Evolutionary conservation across 2,329 filamentous ascomycete species (phyloP).

Genomic region (Xylariaceae sp.): DNA sequence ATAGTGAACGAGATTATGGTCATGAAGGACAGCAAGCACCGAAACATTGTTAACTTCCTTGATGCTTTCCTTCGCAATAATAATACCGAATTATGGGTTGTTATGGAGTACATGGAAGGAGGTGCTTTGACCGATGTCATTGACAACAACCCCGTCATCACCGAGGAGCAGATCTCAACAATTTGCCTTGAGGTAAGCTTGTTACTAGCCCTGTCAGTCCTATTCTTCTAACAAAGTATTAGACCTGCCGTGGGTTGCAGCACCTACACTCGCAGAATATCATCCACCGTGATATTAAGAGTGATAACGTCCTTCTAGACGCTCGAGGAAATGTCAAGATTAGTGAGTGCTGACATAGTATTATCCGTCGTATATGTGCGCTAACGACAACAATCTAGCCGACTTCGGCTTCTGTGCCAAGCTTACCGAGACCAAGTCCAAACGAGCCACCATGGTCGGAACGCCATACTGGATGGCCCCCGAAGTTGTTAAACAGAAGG

Average conservation of each 20-base stretch:
- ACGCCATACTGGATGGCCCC: slow-evolving; percentile 99
- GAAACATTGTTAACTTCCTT: slow-evolving; percentile 98
- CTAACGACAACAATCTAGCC: slow-evolving; percentile 60
- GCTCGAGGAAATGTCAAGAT: slow-evolving; percentile 97
- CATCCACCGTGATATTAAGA: slow-evolving; percentile 99
- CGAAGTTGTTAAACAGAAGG: slow-evolving; percentile 98
- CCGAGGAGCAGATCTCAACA: slow-evolving; percentile 95
- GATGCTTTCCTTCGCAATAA: slow-evolving; percentile 96
- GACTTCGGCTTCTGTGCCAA: slow-evolving; percentile 99
- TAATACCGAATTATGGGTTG: slow-evolving; percentile 95
- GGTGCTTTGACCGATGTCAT: slow-evolving; percentile 97
- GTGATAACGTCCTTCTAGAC: slow-evolving; percentile 95
- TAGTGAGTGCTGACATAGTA: slow-evolving; percentile 61
- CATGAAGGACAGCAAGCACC: slow-evolving; percentile 98
- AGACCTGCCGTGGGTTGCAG: slow-evolving; percentile 95
- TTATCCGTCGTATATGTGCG: slow-evolving; percentile 6
- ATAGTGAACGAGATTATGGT: slow-evolving; percentile 99
- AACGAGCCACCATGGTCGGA: slow-evolving; percentile 98
- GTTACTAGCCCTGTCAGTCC: not conserved
- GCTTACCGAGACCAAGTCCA: slow-evolving; percentile 93
- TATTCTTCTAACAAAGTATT: slow-evolving; percentile 29
- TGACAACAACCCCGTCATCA: slow-evolving; percentile 93
- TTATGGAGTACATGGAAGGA: slow-evolving; percentile 99
- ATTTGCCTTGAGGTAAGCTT: slow-evolving; percentile 87
- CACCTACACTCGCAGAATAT: slow-evolving; percentile 96